Base-by-base conservation (phyloP, 169 alveolate species). In the Cyclospora cayetanensis region DNA sequence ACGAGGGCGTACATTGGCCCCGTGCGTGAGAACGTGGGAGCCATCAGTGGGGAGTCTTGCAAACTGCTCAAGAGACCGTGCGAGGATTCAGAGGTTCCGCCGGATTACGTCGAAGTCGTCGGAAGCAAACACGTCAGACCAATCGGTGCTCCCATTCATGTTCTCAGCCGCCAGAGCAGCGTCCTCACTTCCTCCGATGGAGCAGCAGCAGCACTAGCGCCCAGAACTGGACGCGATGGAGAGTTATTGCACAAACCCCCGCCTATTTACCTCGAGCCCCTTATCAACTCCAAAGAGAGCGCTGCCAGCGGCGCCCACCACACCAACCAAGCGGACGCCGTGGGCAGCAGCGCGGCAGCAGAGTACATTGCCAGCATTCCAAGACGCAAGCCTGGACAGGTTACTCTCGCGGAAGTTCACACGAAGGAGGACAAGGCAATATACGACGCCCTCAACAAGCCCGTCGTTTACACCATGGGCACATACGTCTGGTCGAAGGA, bases 1-100 rank as follows among this genome's bases (percentile, higher is more conserved):
- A 68, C 80, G 15, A 70, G 70, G 29, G 55, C 92, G 35, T 87
- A 37, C 42, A 65, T 87, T 63, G 92, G 92, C 18, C 92, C 92
- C 2, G 92, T 87, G 4, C 77, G 65, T 0, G 88, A 72, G 12
- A 39, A 41, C 41, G 68, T 37, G 7, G 87, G 92, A 5, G 1
- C 80, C 52, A 39, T 87, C 37, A 87, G 88, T 35, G 92, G 92
- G 34, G 79, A 68, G 2, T 31, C 66, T 0, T 39, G 52, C 39
- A 53, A 52, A 46, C 63, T 50, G 63, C 88, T 72, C 39, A 65
- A 76, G 31, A 39, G 92, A 37, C 92, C 92, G 34, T 86, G 86
- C 25, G 87, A 60, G 39, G 22, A 52, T 55, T 87, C 92, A 35
- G 87, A 87, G 66, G 92, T 87, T 46, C 92, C 92, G 20, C 87